Evolutionary conservation across 2,329 filamentous ascomycete species (phyloP).

Genomic region (Tolypocladium album): DNA sequence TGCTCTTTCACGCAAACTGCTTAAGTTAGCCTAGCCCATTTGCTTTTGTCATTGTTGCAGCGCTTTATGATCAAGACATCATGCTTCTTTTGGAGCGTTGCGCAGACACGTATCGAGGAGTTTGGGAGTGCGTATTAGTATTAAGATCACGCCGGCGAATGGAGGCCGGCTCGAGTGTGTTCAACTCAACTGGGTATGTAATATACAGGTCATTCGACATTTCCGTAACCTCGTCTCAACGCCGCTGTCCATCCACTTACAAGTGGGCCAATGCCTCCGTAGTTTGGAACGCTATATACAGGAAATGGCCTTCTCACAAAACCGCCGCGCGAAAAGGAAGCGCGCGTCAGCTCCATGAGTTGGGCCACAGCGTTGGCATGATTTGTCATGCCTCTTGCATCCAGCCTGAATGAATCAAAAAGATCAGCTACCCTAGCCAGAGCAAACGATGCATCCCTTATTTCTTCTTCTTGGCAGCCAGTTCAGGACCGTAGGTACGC

Average conservation of each 20-base stretch:
- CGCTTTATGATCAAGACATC: background rate
- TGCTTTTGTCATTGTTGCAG: background rate
- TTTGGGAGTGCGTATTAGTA: slow-evolving; percentile 10
- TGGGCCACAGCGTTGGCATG: background rate
- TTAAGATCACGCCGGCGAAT: slow-evolving; percentile 6
- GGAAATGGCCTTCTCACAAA: background rate
- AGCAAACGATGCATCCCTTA: background rate
- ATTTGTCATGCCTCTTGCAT: background rate
- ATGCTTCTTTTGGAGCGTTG: background rate
- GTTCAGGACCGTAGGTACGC: slow-evolving; percentile 29
- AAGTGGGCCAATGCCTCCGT: background rate
- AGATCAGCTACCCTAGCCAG: background rate
- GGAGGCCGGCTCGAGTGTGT: slow-evolving; percentile 1
- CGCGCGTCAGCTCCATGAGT: background rate
- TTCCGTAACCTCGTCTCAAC: slow-evolving; percentile 1
- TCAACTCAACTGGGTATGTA: slow-evolving; percentile 3
- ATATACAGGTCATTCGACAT: slow-evolving; percentile 10
- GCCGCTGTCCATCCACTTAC: background rate
- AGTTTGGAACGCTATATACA: background rate
- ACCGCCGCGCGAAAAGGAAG: background rate
- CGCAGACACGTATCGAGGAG: slow-evolving; percentile 6
- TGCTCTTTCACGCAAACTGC: background rate
- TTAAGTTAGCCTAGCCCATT: background rate
- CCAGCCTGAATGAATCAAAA: too few relatives aligned
- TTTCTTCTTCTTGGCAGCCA: slow-evolving; percentile 23